Evolutionary conservation across 352 stramenopile species (phyloP), one percentile per base, ranked within the genome.

Genomic region (Phytophthora ramorum): DNA sequence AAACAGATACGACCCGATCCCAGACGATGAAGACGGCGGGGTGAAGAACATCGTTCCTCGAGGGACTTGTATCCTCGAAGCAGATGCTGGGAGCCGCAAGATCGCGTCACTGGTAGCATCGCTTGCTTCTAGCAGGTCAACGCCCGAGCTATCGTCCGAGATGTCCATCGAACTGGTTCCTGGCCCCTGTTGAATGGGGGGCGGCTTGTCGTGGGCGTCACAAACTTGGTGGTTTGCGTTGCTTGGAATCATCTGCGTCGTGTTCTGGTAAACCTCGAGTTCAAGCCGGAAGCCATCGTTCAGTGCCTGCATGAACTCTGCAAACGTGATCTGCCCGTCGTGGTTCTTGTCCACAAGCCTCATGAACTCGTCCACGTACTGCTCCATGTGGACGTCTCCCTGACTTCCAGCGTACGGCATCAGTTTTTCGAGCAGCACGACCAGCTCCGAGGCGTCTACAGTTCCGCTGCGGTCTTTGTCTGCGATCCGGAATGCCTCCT

Each of bases 341-440:
- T 80, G 53, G 46, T 93, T 79, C 43, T 78, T 79, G 63, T 93
- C 85, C 40, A 92, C 85, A 6, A 91, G 59, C 6, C 60, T 32
- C 81, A 94, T 91, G 49, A 94, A 94, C 43, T 92, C 81, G 5
- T 82, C 81, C 13, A 94, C 81, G 22, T 94, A 94, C 40, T 91
- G 69, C 22, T 92, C 80, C 59, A 93, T 81, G 35, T 73, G 71
- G 8, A 79, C 71, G 22, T 78, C 72, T 7, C 78, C 75, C 8
- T 79, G 71, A 0, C 61, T 65, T 3, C 71, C 78, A n/a, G 71
- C 58, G 48, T 91, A 86, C 7, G 76, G 75, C 61, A 92, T 80
- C 10, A 92, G 57, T 46, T 85, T 88, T 57, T 94, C 81, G 0
- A 94, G 66, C 46, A 94, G 55, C n/a, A 81, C 63, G 0, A 65